Conservation (phyloP, 768 basidiomycete species). For the Xanthoconium purpureum region DNA sequence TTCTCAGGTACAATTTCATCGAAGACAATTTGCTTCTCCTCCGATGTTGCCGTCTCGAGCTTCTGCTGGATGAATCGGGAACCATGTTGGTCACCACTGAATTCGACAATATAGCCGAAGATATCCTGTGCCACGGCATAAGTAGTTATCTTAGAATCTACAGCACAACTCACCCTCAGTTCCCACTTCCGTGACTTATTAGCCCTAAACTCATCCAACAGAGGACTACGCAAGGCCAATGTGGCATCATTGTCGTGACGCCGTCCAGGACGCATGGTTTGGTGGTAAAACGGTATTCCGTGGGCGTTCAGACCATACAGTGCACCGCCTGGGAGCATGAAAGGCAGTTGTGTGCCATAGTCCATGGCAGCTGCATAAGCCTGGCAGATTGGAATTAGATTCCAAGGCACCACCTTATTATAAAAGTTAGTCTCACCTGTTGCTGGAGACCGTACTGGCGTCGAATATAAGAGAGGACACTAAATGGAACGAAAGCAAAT, state of each 20-base stretch:
- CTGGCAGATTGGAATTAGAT: slow-evolving; percentile 20
- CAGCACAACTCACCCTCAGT: slow-evolving; percentile 52
- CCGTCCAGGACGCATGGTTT: slow-evolving; percentile 42
- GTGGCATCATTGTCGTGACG: slow-evolving; percentile 41
- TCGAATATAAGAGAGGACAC: slow-evolving; percentile 9
- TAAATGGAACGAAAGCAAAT: slow-evolving; percentile 5
- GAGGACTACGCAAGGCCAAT: slow-evolving; percentile 55
- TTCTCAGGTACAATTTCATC: slow-evolving; percentile 83
- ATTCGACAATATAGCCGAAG: slow-evolving; percentile 81
- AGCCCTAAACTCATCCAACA: slow-evolving; percentile 82
- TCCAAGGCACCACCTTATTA: background rate
- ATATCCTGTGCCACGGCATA: slow-evolving; percentile 61
- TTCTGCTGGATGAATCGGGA: slow-evolving; percentile 96
- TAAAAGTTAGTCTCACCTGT: slow-evolving; percentile 37
- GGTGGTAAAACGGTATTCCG: slow-evolving; percentile 37
- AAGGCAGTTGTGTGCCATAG: slow-evolving; percentile 45
- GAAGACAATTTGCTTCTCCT: slow-evolving; percentile 78
- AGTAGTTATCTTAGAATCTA: background rate
- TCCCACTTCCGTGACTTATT: slow-evolving; percentile 82
- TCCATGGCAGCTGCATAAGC: slow-evolving; percentile 46
- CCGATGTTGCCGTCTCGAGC: slow-evolving; percentile 69
- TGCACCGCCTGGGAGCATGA: slow-evolving; percentile 42
- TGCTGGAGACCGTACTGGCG: slow-evolving; percentile 45
- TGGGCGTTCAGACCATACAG: slow-evolving; percentile 39
- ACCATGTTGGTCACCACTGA: slow-evolving; percentile 93